Conservation (phyloP, 1,284 basidiomycete genomes). For the Ustilago bromivora region DNA sequence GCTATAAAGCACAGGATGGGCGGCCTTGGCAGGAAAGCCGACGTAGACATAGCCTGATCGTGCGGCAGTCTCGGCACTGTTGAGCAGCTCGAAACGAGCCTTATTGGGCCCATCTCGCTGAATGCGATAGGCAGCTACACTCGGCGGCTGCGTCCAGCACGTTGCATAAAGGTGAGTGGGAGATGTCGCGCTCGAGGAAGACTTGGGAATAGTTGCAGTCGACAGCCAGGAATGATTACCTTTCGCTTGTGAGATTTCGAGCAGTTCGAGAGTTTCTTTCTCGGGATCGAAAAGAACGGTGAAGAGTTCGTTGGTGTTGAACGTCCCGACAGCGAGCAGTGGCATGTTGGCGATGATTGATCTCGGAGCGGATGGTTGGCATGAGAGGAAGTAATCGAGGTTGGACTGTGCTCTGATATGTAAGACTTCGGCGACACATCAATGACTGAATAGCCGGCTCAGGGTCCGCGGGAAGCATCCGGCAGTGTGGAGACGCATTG, state of each 20-base stretch:
- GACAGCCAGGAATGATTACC: slow-evolving; percentile 59
- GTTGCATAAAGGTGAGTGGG: slow-evolving; percentile 52
- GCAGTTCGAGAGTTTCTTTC: slow-evolving; percentile 34
- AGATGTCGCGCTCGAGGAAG: not conserved
- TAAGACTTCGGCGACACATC: slow-evolving; percentile 17
- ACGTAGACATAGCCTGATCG: slow-evolving; percentile 55
- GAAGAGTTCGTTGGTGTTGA: slow-evolving; percentile 57
- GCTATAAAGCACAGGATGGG: slow-evolving; percentile 68
- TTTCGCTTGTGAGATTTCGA: slow-evolving; percentile 36
- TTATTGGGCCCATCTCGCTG: slow-evolving; percentile 7
- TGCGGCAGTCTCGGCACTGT: slow-evolving; percentile 49
- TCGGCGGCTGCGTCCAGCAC: slow-evolving; percentile 53
- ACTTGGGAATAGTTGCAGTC: slow-evolving; percentile 25
- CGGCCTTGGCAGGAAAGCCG: slow-evolving; percentile 24
- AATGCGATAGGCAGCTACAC: slow-evolving; percentile 52
- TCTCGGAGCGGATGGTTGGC: not conserved
- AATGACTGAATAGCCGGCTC: slow-evolving; percentile 18
- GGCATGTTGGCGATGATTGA: slow-evolving; percentile 16
- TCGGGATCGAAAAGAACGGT: slow-evolving; percentile 38
- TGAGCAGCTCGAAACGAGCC: slow-evolving; percentile 39
- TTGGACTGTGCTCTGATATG: slow-evolving; percentile 6
- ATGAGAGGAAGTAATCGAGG: not conserved
- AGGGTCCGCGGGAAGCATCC: slow-evolving; percentile 28
- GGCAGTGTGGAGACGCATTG: not conserved
- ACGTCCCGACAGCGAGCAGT: slow-evolving; percentile 48